Evolutionary conservation across 352 stramenopile genomes (phyloP).

Genomic region (Pythium dissotocum): DNA sequence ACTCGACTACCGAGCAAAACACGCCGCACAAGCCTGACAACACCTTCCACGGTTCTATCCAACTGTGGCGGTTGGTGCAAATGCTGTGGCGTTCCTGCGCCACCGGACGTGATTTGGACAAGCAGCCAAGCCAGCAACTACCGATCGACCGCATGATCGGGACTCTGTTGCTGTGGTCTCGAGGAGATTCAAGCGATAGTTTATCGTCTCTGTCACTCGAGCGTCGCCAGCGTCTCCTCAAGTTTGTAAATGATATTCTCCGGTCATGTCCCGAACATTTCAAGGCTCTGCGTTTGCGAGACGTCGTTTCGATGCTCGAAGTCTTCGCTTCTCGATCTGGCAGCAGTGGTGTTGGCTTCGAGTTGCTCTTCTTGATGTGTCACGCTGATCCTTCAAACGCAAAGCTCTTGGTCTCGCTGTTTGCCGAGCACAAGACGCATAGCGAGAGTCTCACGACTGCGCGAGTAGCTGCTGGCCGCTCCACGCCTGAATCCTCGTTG

Average conservation of each 20-base stretch:
- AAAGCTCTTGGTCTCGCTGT: neutral
- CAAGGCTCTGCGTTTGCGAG: conserved; percentile 5
- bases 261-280: conserved; percentile 1
- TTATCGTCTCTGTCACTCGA: neutral
- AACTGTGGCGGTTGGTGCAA: conserved; percentile 23
- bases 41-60: conserved; percentile 14
- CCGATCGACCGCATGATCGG: neutral
- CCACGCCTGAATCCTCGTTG: neutral
- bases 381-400: conserved; percentile 1
- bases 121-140: conserved; percentile 1
- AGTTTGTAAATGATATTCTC: conserved; percentile 25
- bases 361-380: conserved; percentile 22
- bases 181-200: neutral
- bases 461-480: neutral
- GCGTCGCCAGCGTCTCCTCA: neutral
- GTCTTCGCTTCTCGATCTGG: conserved; percentile 1
- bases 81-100: conserved; percentile 13
- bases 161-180: neutral
- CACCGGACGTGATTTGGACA: neutral
- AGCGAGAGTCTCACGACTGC: neutral
- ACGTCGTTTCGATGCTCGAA: conserved; percentile 16
- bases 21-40: neutral
- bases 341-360: conserved; percentile 12
- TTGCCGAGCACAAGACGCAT: neutral
- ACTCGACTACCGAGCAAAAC: conserved; percentile 11